Evolutionary conservation across 805 yeast species (phyloP).

Genomic region (Lachancea lanzarotensis): DNA sequence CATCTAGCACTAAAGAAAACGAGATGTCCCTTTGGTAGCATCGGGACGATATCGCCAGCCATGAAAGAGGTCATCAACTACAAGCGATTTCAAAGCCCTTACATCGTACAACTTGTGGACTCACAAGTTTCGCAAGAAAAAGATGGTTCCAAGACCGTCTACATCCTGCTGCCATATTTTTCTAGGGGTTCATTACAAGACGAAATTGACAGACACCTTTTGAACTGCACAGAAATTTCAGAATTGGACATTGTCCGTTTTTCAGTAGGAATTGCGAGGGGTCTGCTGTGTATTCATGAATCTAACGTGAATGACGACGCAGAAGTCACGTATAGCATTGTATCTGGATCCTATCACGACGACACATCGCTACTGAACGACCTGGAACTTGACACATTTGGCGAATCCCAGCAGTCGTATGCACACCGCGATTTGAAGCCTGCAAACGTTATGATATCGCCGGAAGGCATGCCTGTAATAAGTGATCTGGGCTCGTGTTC

Average conservation of each 20-base stretch:
- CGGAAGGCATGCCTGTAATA: conserved; percentile 69
- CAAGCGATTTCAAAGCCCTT: conserved; percentile 60
- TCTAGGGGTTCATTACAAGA: conserved; percentile 74
- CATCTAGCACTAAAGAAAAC: conserved; percentile 79
- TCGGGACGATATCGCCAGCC: conserved; percentile 65
- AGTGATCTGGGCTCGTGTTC: conserved; percentile 81
- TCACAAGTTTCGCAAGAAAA: conserved; percentile 63
- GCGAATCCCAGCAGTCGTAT: conserved; percentile 31
- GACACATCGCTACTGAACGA: conserved; percentile 21
- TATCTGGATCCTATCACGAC: conserved; percentile 22
- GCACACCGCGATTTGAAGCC: conserved; percentile 90
- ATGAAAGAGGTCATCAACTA: conserved; percentile 73
- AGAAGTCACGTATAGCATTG: conserved; percentile 10
- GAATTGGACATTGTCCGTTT: conserved; percentile 60
- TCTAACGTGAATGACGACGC: conserved; percentile 17
- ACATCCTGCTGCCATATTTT: conserved; percentile 74
- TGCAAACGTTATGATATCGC: conserved; percentile 75
- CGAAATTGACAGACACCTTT: conserved; percentile 55
- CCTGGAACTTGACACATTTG: conserved; percentile 14
- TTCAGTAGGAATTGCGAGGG: conserved; percentile 66
- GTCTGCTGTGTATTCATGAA: conserved; percentile 66
- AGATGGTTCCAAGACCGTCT: conserved; percentile 76
- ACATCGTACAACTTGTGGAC: conserved; percentile 62
- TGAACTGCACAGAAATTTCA: conserved; percentile 46
- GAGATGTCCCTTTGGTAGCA: conserved; percentile 73